phyloP scores from a whole-genome alignment of 2,329 filamentous ascomycete species.

The Dactylonectria macrodidyma region DNA sequence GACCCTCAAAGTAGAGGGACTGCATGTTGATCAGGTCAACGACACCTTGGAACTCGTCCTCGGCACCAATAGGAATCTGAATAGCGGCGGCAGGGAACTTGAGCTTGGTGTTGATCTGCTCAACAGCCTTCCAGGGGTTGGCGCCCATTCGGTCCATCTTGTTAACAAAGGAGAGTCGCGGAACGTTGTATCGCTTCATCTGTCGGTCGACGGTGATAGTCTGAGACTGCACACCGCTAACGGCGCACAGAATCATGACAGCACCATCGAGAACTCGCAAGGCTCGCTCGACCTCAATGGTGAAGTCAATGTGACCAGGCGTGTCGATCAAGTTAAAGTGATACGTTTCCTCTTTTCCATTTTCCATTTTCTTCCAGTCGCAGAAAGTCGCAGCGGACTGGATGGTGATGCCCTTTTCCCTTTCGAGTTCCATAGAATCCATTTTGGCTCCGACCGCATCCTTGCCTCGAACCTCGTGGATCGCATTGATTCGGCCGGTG shows the following conservation, averaged over 20 bases:
- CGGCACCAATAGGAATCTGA: conserved; percentile 92
- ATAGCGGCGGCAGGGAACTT: conserved; percentile 93
- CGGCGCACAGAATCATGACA: conserved; percentile 98
- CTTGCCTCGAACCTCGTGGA: conserved; percentile 96
- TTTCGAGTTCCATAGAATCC: conserved; percentile 99
- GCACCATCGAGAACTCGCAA: conserved; percentile 95
- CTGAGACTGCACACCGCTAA: conserved; percentile 96
- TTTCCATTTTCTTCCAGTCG: conserved; percentile 92
- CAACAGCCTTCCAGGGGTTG: conserved; percentile 97
- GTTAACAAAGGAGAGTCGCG: conserved; percentile 96
- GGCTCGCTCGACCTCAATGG: conserved; percentile 97
- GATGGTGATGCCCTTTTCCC: conserved; percentile 99
- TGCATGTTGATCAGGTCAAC: conserved; percentile 95
- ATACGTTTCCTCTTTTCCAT: conserved; percentile 90
- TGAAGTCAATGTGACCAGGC: conserved; percentile 98
- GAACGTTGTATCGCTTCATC: conserved; percentile 98
- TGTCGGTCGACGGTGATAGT: conserved; percentile 98
- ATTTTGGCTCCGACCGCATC: conserved; percentile 98
- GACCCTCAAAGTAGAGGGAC: conserved; percentile 92
- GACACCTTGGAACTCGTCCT: conserved; percentile 93
- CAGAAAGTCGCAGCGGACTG: conserved; percentile 98
- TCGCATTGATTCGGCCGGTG: conserved; percentile 95
- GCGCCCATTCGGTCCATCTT: conserved; percentile 99
- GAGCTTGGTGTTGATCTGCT: conserved; percentile 97
- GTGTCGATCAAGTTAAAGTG: conserved; percentile 99